phyloP scores from a whole-genome alignment of 345 rosid species.

The Orychophragmus violaceus region DNA sequence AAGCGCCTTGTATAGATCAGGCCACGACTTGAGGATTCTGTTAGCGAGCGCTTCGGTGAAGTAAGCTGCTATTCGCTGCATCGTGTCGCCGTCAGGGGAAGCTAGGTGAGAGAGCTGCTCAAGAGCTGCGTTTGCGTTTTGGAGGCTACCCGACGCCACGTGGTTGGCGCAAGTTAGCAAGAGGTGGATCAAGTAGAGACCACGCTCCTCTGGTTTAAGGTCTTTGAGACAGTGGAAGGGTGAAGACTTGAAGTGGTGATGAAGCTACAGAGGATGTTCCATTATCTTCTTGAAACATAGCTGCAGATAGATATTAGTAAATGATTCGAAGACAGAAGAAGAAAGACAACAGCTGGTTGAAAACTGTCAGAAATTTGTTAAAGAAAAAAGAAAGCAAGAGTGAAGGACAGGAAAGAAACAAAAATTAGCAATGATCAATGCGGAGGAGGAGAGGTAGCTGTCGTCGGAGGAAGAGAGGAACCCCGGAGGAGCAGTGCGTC shows the following conservation, averaged over 20 bases:
- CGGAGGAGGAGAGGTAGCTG: too few relatives aligned
- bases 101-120: conserved; percentile 75
- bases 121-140: conserved; percentile 76
- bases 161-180: conserved; percentile 84
- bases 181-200: conserved; percentile 77
- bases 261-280: conserved; percentile 84
- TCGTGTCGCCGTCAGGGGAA: conserved; percentile 80
- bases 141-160: conserved; percentile 68
- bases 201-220: conserved; percentile 89
- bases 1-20: conserved; percentile 81
- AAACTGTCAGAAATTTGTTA: neutral
- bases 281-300: conserved; percentile 74
- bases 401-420: neutral
- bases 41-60: conserved; percentile 82
- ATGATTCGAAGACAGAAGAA: neutral
- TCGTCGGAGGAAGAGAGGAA: too few relatives aligned
- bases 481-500: too few relatives aligned
- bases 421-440: neutral
- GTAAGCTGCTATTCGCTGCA: conserved; percentile 89
- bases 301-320: neutral
- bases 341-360: neutral
- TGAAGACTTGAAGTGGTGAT: conserved; percentile 73
- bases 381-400: neutral
- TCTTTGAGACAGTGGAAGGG: conserved; percentile 75
- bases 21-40: conserved; percentile 78